phyloP scores from a whole-genome alignment of 2,329 filamentous ascomycete genomes.

The Penicillium occitanis region DNA sequence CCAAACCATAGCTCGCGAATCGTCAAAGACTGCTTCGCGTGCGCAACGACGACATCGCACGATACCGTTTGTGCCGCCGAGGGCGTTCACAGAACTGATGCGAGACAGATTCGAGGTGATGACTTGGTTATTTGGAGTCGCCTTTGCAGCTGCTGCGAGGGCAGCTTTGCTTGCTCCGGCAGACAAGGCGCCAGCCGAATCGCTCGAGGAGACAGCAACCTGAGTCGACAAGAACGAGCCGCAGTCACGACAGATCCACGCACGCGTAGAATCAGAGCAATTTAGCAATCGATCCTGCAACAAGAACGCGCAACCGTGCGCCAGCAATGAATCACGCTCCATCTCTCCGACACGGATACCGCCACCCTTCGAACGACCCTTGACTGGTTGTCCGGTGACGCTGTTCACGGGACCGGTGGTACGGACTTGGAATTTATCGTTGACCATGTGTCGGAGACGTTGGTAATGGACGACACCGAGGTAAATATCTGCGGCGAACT shows the following conservation, averaged over 20 bases:
- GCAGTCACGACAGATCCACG: constrained; percentile 86
- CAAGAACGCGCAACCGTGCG: constrained; percentile 91
- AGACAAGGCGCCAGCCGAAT: constrained; percentile 29
- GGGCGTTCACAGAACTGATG: constrained; percentile 60
- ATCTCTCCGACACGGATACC: constrained; percentile 99
- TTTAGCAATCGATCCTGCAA: constrained; percentile 95
- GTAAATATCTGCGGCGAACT: constrained; percentile 93
- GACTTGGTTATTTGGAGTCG: constrained; percentile 30
- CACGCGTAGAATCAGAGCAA: constrained; percentile 87
- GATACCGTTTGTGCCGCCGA: constrained; percentile 58
- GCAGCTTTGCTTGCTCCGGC: constrained; percentile 28
- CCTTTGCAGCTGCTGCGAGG: constrained; percentile 33
- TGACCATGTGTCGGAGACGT: constrained; percentile 97
- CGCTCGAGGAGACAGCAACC: constrained; percentile 42
- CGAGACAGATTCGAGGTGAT: constrained; percentile 10
- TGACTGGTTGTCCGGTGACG: constrained; percentile 93
- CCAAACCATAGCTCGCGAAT: constrained; percentile 74
- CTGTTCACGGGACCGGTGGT: constrained; percentile 90
- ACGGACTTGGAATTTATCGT: constrained; percentile 98
- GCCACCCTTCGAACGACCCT: constrained; percentile 91
- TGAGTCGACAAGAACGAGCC: constrained; percentile 89
- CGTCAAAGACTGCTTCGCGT: constrained; percentile 58
- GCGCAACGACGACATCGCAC: constrained; percentile 82
- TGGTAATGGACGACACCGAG: constrained; percentile 98
- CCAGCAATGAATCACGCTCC: constrained; percentile 93